Evolutionary conservation across 257 asterid species (phyloP).

Genomic region (Leonotis leonurus): DNA sequence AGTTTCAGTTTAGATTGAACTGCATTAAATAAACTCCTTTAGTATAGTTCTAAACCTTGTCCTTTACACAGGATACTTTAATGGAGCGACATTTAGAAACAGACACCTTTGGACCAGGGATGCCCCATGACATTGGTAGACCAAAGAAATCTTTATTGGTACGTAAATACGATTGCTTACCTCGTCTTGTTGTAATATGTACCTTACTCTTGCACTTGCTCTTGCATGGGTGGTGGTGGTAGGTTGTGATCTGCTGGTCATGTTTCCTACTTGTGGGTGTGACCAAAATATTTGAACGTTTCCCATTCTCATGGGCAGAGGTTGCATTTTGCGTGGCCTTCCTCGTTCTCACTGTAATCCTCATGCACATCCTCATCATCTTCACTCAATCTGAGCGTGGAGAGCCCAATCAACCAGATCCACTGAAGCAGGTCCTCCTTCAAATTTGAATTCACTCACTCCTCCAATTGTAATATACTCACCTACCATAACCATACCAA

Average conservation of each 20-base stretch:
- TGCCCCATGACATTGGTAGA: constrained; percentile 42
- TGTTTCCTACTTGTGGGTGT: constrained; percentile 36
- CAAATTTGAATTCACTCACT: too few relatives aligned
- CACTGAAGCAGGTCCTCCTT: too few relatives aligned
- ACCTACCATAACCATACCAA: too few relatives aligned
- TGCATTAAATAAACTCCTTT: neutral
- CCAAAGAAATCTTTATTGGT: constrained; percentile 69
- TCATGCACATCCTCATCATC: constrained; percentile 66
- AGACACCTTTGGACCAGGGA: constrained; percentile 47
- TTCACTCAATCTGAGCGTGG: constrained; percentile 65
- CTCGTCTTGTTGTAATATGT: neutral
- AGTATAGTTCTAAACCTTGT: too few relatives aligned
- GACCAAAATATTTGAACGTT: constrained; percentile 37
- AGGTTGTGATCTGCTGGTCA: constrained; percentile 69
- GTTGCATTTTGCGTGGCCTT: constrained; percentile 41
- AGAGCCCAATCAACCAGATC: constrained; percentile 6
- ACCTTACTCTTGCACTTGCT: neutral
- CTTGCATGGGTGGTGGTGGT: too few relatives aligned
- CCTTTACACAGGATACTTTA: constrained; percentile 49
- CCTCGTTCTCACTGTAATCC: constrained; percentile 42
- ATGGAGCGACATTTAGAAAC: constrained; percentile 62
- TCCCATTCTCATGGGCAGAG: constrained; percentile 65
- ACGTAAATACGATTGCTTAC: too few relatives aligned
- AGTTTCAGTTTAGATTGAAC: neutral
- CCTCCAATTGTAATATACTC: too few relatives aligned